Conservation (phyloP, 345 rosid genomes). For the Anacardium occidentale region DNA sequence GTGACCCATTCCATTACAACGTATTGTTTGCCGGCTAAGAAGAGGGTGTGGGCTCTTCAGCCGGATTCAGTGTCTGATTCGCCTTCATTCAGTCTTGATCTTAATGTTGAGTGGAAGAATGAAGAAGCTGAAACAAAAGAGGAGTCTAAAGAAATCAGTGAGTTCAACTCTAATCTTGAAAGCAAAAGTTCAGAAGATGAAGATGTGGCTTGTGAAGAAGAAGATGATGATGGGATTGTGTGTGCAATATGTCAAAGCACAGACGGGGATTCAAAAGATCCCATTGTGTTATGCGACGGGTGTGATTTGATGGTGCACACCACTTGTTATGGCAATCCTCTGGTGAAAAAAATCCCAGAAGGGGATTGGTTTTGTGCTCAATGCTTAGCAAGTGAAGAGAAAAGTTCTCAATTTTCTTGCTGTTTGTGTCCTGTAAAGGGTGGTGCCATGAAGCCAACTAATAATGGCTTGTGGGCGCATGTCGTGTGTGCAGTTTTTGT, state of each 20-base stretch:
- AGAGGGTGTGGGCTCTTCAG: constrained; percentile 75
- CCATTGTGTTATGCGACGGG: constrained; percentile 94
- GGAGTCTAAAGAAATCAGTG: background rate
- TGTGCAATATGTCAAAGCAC: constrained; percentile 89
- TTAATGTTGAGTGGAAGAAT: constrained; percentile 56
- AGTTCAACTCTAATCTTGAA: background rate
- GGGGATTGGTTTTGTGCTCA: constrained; percentile 82
- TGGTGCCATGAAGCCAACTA: constrained; percentile 67
- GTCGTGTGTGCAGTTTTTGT: constrained; percentile 72
- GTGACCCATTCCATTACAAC: constrained; percentile 6
- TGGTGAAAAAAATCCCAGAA: constrained; percentile 61
- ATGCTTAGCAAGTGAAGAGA: constrained; percentile 33
- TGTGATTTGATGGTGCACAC: constrained; percentile 93
- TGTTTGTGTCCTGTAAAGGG: constrained; percentile 58
- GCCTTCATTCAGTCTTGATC: constrained; percentile 63
- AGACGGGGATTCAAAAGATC: constrained; percentile 86
- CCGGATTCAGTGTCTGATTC: constrained; percentile 46
- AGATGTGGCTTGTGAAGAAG: constrained; percentile 13
- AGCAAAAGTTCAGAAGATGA: constrained; percentile 3
- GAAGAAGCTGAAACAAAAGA: constrained; percentile 15
- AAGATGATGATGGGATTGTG: constrained; percentile 72
- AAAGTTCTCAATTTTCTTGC: constrained; percentile 35
- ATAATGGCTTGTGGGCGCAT: constrained; percentile 73
- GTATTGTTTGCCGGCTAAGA: constrained; percentile 75
- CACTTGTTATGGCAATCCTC: constrained; percentile 82